These are phyloP conservation scores for Cryptosporidium baileyi DNA, from an alignment of 169 alveolate genomes.

Conservation along the genomic window DNA sequence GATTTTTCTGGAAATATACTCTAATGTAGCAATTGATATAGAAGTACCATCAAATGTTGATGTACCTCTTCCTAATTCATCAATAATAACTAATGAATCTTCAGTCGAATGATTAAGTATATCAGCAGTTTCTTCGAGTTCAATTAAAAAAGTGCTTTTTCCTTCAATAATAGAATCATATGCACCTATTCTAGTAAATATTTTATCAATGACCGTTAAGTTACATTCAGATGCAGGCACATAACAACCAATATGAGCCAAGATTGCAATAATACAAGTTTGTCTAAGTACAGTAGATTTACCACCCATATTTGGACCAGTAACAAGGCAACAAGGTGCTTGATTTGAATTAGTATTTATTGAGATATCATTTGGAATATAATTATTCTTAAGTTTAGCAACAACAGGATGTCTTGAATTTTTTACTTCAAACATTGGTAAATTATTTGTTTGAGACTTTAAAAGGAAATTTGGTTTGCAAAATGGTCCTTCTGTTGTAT, in stretches of 20 bases:
- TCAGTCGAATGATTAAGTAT: constrained; percentile 82
- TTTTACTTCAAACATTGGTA: constrained; percentile 36
- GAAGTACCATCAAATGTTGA: constrained; percentile 99
- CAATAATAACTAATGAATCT: constrained; percentile 93
- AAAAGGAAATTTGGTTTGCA: constrained; percentile 50
- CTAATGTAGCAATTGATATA: constrained; percentile 93
- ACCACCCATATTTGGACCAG: constrained; percentile 99
- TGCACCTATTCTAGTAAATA: constrained; percentile 99
- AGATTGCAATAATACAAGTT: constrained; percentile 91
- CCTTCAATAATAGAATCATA: constrained; percentile 96
- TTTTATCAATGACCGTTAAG: constrained; percentile 94
- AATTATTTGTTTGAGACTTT: not conserved
- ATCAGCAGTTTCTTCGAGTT: constrained; percentile 95
- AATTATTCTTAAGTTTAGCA: constrained; percentile 75
- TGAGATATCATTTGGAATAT: constrained; percentile 83
- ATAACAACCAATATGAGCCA: constrained; percentile 98
- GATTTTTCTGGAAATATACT: constrained; percentile 77
- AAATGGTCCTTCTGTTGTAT: constrained; percentile 42
- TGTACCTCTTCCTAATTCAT: constrained; percentile 99
- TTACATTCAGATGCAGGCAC: constrained; percentile 90
- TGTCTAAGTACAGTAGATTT: constrained; percentile 97
- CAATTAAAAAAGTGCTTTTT: constrained; percentile 97
- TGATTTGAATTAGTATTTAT: constrained; percentile 69
- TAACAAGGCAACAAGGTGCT: constrained; percentile 84
- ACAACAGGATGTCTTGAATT: constrained; percentile 79